phyloP scores from a whole-genome alignment of 495 filamentous ascomycete species.

The Lasiosphaeris hirsuta region DNA sequence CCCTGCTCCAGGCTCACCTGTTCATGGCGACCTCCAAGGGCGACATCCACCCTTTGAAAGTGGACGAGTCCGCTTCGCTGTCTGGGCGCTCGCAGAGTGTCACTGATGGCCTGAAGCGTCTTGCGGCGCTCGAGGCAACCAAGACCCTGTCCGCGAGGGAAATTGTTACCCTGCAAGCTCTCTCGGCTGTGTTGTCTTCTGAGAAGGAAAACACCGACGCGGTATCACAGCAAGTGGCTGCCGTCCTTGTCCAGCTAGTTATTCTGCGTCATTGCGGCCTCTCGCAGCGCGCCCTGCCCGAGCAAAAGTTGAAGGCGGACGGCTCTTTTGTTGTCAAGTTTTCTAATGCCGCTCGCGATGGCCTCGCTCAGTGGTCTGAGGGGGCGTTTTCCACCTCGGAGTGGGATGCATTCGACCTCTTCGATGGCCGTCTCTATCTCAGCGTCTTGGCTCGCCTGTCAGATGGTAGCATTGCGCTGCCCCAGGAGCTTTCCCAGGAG shows the following conservation, averaged over 20 bases:
- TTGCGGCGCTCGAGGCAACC: neutral
- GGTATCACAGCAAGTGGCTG: neutral
- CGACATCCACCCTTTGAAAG: neutral
- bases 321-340: slow-evolving; percentile 3
- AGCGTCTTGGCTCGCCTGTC: slow-evolving; percentile 7
- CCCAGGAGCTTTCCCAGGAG: slow-evolving; percentile 12
- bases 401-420: slow-evolving; percentile 56
- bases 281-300: slow-evolving; percentile 23
- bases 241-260: slow-evolving; percentile 32
- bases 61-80: neutral
- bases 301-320: slow-evolving; percentile 4
- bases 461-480: slow-evolving; percentile 12
- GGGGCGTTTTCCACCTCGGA: slow-evolving; percentile 1
- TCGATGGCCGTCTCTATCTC: slow-evolving; percentile 62
- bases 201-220: slow-evolving; percentile 1
- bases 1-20: neutral
- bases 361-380: slow-evolving; percentile 13
- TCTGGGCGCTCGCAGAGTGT: neutral
- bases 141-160: slow-evolving; percentile 16
- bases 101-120: neutral
- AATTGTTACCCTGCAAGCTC: slow-evolving; percentile 12
- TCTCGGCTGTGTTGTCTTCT: slow-evolving; percentile 9
- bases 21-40: neutral
- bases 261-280: slow-evolving; percentile 25
- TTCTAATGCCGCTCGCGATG: neutral